A percentile compares a stretch with the other conserved stretches of the same genome.
phyloP scores from a whole-genome alignment of 2,329 filamentous ascomycete species.

The Ceratocystis ficicola region DNA sequence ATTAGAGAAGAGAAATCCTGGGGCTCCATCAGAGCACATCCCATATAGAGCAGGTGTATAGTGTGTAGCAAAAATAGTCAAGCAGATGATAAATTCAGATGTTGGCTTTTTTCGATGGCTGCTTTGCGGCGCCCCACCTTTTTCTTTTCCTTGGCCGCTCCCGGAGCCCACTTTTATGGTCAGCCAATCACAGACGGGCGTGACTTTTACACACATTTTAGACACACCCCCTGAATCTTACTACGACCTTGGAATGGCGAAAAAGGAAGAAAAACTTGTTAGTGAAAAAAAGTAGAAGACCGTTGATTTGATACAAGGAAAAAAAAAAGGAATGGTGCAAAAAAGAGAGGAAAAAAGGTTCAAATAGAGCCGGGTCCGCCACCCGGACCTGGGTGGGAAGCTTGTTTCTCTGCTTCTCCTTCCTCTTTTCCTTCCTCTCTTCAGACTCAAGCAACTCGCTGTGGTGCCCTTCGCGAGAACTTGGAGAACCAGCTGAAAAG shows the following conservation, averaged over 20 bases:
- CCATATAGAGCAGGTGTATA: not conserved
- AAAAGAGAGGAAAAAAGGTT: not conserved
- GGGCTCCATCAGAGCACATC: not conserved
- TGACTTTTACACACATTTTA: not conserved
- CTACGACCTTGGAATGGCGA: conserved; percentile 4
- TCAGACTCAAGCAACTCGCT: conserved; percentile 22
- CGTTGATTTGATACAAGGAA: not conserved
- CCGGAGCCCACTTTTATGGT: conserved; percentile 14
- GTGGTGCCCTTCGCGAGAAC: conserved; percentile 21
- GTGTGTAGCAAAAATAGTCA: not conserved
- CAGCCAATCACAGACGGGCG: conserved; percentile 9
- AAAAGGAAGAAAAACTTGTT: not conserved
- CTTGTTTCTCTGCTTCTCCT: not conserved
- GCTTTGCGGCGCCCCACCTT: not conserved
- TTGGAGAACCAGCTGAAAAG: conserved; percentile 23
- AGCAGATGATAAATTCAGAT: not conserved
- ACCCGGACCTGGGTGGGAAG: not conserved
- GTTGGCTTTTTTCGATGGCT: not conserved
- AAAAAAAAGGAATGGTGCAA: not conserved
- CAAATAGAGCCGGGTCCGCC: conserved; percentile 18
- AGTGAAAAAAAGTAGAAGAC: not conserved
- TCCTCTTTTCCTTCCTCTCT: conserved; percentile 11
- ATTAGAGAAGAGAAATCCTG: not conserved
- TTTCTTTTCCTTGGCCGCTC: conserved; percentile 15
- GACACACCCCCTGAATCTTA: conserved; percentile 12